phyloP scores from a whole-genome alignment of 768 basidiomycete genomes.

The Dentipellis fragilis region DNA sequence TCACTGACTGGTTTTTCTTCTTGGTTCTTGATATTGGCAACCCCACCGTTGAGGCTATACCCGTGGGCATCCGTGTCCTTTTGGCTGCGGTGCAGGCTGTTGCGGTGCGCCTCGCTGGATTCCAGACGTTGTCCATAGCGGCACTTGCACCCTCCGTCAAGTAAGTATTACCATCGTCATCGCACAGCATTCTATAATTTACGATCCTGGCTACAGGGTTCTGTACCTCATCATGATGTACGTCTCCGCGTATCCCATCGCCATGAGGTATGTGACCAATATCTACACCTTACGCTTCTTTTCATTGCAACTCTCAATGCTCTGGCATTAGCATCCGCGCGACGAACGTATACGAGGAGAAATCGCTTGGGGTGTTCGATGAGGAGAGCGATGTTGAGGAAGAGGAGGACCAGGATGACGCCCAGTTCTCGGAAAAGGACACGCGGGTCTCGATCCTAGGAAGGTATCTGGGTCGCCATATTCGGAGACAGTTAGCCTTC shows the following conservation, averaged over 20 bases:
- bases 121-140: conserved; percentile 59
- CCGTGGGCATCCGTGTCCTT: conserved; percentile 56
- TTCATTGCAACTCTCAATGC: too few species aligned
- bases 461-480: conserved; percentile 29
- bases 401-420: conserved; percentile 14
- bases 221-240: conserved; percentile 93
- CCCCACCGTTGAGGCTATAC: conserved; percentile 55
- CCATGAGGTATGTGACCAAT: conserved; percentile 47
- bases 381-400: conserved; percentile 22
- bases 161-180: conserved; percentile 28
- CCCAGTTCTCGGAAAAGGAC: conserved; percentile 8
- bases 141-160: conserved; percentile 80
- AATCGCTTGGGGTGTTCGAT: conserved; percentile 36
- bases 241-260: conserved; percentile 57
- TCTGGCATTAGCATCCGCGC: conserved; percentile 29
- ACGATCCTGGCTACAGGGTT: conserved; percentile 37
- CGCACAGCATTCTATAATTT: not conserved
- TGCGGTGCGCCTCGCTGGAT: conserved; percentile 82
- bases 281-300: too few species aligned
- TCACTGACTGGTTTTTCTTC: conserved; percentile 85
- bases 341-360: conserved; percentile 42
- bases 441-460: conserved; percentile 26
- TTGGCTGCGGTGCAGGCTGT: conserved; percentile 71
- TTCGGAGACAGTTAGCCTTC: conserved; percentile 41
- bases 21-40: conserved; percentile 82